Conservation (phyloP, 768 basidiomycete genomes). For the Tubosaeta sp. region DNA sequence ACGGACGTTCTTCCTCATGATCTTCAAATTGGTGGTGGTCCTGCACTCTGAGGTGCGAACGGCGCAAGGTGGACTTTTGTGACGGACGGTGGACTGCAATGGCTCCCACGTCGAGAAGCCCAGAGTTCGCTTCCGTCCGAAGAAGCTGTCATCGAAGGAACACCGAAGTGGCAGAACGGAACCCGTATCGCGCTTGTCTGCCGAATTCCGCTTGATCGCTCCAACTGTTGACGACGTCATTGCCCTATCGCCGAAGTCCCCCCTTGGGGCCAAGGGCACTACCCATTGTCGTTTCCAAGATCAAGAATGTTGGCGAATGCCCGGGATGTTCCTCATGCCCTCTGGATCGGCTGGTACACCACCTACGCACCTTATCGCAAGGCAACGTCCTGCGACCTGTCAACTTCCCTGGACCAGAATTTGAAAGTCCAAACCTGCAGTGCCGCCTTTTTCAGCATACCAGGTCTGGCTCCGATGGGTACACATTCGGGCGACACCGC, state of each 20-base stretch:
- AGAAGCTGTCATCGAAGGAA: conserved; percentile 20
- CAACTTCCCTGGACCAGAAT: neutral
- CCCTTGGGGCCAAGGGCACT: neutral
- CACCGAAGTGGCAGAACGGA: neutral
- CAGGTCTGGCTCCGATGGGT: neutral
- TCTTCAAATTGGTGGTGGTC: conserved; percentile 24
- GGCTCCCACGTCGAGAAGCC: conserved; percentile 21
- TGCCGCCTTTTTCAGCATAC: neutral
- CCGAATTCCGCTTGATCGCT: too few relatives aligned
- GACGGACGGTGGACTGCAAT: conserved; percentile 13
- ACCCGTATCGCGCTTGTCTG: neutral
- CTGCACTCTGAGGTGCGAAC: conserved; percentile 24
- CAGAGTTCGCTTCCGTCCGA: conserved; percentile 18
- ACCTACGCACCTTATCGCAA: neutral
- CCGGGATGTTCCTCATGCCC: conserved; percentile 8
- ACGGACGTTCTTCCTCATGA: conserved; percentile 18
- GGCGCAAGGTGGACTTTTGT: conserved; percentile 15
- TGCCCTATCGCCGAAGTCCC: conserved; percentile 45
- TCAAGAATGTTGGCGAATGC: conserved; percentile 19
- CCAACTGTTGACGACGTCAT: conserved; percentile 35
- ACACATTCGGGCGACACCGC: neutral
- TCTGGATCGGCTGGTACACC: neutral
- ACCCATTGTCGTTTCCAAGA: neutral
- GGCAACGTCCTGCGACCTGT: neutral
- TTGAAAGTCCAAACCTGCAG: neutral